Conservation (phyloP, 78 protist species). For the Pelomyxa schiedti region DNA sequence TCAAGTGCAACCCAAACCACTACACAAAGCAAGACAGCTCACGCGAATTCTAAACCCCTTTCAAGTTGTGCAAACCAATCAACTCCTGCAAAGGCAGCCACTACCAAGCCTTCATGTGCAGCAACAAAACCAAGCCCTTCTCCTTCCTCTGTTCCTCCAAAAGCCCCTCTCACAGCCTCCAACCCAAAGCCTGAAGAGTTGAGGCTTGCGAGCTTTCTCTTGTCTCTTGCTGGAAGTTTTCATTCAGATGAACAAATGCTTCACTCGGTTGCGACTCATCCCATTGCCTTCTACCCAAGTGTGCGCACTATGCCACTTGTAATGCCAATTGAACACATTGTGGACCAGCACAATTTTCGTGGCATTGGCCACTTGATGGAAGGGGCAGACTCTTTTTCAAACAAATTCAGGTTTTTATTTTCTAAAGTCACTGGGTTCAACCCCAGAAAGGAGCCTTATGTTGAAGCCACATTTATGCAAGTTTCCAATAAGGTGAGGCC, state of each 20-base stretch:
- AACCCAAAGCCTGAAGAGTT: not conserved
- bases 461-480: not conserved
- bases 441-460: not conserved
- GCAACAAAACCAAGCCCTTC: too few relatives aligned
- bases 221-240: not conserved
- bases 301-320: too few relatives aligned
- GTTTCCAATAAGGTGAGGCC: too few relatives aligned
- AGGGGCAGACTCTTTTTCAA: not conserved
- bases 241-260: not conserved
- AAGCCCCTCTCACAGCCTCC: not conserved
- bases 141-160: too few relatives aligned
- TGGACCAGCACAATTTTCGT: not conserved
- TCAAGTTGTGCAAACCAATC: too few relatives aligned
- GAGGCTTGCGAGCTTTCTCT: not conserved
- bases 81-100: too few relatives aligned
- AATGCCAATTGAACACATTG: not conserved
- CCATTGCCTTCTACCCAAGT: not conserved
- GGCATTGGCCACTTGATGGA: not conserved
- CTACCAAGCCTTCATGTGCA: too few relatives aligned
- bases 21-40: too few relatives aligned
- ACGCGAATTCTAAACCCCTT: too few relatives aligned
- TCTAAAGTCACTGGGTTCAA: not conserved
- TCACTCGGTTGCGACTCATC: not conserved
- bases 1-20: too few relatives aligned
- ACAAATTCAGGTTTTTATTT: not conserved